phyloP scores from a whole-genome alignment of 768 basidiomycete species.

The Jaapia argillacea region DNA sequence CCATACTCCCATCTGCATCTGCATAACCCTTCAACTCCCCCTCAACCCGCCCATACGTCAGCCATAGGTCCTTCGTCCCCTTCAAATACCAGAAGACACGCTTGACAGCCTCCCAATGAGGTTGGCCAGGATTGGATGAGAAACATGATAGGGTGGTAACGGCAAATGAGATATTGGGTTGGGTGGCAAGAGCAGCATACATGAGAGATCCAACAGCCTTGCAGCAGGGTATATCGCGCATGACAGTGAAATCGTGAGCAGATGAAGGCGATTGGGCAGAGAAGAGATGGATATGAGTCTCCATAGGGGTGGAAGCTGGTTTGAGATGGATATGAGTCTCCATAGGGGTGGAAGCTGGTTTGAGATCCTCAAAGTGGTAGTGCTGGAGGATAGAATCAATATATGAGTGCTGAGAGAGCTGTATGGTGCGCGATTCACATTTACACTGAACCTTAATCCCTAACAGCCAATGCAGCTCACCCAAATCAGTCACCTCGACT shows the following conservation, averaged over 20 bases:
- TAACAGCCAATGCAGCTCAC: conserved; percentile 19
- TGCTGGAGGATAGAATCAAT: conserved; percentile 10
- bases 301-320: conserved; percentile 1
- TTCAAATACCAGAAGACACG: conserved; percentile 31
- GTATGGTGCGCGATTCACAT: conserved; percentile 10
- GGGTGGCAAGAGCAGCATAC: conserved; percentile 21
- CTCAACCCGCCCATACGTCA: conserved; percentile 9
- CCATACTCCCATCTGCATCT: conserved; percentile 18
- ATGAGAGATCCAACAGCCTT: conserved; percentile 23
- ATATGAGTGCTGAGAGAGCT: conserved; percentile 19
- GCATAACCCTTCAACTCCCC: conserved; percentile 8
- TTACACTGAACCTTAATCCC: conserved; percentile 21
- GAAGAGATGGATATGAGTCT: not conserved
- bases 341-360: conserved; percentile 2
- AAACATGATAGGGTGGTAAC: conserved; percentile 24
- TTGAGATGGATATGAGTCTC: not conserved
- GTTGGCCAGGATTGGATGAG: conserved; percentile 17
- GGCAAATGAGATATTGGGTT: conserved; percentile 30
- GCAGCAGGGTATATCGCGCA: conserved; percentile 13
- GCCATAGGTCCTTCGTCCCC: conserved; percentile 15
- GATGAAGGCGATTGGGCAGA: conserved; percentile 1
- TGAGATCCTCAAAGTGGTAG: conserved; percentile 1
- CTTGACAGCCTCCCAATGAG: conserved; percentile 29
- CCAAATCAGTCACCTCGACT: conserved; percentile 21
- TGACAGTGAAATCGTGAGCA: conserved; percentile 1